A percentile compares a stretch with the other conserved stretches of the same genome.
Evolutionary conservation across 2,329 filamentous ascomycete genomes (phyloP).

Genomic region (Thyridium curvatum): DNA sequence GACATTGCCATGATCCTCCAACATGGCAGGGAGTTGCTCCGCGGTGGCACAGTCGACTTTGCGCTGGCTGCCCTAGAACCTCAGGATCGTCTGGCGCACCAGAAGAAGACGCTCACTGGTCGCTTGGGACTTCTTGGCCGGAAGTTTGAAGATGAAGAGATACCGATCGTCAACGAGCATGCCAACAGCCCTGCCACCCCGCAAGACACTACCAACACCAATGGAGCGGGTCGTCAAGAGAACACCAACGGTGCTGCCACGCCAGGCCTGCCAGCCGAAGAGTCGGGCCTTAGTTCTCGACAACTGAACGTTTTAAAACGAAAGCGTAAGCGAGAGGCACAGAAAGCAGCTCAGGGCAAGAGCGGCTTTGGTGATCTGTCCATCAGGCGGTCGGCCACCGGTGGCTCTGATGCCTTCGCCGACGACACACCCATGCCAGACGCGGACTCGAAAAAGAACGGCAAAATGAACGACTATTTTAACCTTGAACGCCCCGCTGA

Average conservation of each 20-base stretch:
- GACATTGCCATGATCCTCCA: conserved; percentile 76
- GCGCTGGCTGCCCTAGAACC: conserved; percentile 77
- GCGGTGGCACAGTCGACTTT: conserved; percentile 83
- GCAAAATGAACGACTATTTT: conserved; percentile 77
- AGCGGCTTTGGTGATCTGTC: conserved; percentile 85
- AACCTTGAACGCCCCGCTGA: conserved; percentile 73
- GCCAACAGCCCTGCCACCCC: conserved; percentile 38
- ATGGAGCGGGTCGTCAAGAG: conserved; percentile 24
- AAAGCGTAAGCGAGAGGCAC: conserved; percentile 85
- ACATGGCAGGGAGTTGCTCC: conserved; percentile 76
- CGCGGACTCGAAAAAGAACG: conserved; percentile 51
- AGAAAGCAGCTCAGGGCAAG: conserved; percentile 80
- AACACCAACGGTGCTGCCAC: conserved; percentile 4
- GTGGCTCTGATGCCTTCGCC: conserved; percentile 53
- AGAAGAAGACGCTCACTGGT: conserved; percentile 80
- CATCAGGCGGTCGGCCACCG: conserved; percentile 54
- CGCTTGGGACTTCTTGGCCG: conserved; percentile 81
- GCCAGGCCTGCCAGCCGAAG: background rate
- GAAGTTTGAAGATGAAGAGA: conserved; percentile 77
- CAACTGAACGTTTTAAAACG: conserved; percentile 93
- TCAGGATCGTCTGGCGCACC: conserved; percentile 70
- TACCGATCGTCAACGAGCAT: conserved; percentile 57
- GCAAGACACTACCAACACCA: conserved; percentile 28
- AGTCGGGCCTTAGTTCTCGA: conserved; percentile 69
- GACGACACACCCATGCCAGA: conserved; percentile 52